phyloP scores from a whole-genome alignment of 2,329 filamentous ascomycete genomes.

The Coniochaeta sp. region DNA sequence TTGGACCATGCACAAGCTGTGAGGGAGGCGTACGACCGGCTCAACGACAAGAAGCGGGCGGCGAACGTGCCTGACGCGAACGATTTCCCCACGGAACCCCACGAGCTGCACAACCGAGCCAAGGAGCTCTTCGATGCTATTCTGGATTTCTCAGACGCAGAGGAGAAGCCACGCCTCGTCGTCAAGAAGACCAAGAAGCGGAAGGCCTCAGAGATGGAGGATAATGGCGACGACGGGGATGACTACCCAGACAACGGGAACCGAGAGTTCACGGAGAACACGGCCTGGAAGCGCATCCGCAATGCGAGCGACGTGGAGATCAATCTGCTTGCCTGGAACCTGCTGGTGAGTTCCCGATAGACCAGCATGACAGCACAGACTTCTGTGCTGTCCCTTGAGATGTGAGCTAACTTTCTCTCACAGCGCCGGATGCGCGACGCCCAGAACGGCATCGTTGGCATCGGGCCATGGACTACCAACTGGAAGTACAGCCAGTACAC shows the following conservation, averaged over 20 bases:
- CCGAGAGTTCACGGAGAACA: not conserved
- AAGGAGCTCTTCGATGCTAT: not conserved
- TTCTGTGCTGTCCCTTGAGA: not conserved
- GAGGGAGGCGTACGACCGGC: not conserved
- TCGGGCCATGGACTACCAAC: not conserved
- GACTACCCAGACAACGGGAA: not conserved
- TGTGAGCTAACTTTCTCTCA: not conserved
- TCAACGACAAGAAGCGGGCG: not conserved
- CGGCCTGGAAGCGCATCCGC: not conserved
- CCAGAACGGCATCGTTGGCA: not conserved
- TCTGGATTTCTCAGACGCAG: not conserved
- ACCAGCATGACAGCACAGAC: not conserved
- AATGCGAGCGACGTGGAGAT: not conserved
- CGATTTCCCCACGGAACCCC: not conserved
- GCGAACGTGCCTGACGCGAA: not conserved
- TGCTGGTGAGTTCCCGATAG: not conserved
- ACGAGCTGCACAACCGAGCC: not conserved
- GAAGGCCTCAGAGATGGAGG: not conserved
- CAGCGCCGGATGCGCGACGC: not conserved
- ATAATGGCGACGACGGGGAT: not conserved
- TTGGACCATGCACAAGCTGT: not conserved
- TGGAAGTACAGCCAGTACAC: not conserved
- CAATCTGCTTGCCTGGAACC: not conserved
- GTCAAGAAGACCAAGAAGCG: not conserved
- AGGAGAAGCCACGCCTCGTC: not conserved